Conservation (phyloP, 1,284 basidiomycete species). For the Exsudoporus floridanus region DNA sequence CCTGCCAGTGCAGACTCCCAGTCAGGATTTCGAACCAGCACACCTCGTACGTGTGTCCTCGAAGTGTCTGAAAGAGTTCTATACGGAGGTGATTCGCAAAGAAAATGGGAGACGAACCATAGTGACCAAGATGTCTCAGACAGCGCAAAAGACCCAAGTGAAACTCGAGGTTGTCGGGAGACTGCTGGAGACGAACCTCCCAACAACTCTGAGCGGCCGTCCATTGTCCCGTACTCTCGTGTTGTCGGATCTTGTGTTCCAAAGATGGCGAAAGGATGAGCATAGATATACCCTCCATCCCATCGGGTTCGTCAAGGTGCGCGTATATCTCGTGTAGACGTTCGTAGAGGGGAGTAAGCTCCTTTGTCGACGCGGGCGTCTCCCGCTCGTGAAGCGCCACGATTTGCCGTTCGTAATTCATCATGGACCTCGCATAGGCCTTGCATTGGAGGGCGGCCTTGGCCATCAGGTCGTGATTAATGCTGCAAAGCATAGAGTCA, state of each 20-base stretch:
- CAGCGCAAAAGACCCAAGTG: slow-evolving; percentile 92
- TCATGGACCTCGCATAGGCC: slow-evolving; percentile 90
- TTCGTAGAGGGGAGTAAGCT: slow-evolving; percentile 84
- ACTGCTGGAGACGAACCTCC: slow-evolving; percentile 94
- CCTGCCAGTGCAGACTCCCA: slow-evolving; percentile 82
- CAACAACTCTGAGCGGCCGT: slow-evolving; percentile 99
- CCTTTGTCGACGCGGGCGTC: slow-evolving; percentile 41
- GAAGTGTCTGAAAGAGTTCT: slow-evolving; percentile 73
- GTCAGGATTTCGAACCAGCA: slow-evolving; percentile 81
- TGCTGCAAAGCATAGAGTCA: slow-evolving; percentile 78
- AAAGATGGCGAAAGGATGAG: slow-evolving; percentile 87
- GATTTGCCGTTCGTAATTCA: slow-evolving; percentile 91
- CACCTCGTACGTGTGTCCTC: slow-evolving; percentile 92
- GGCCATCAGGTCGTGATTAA: slow-evolving; percentile 89
- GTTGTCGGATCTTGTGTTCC: slow-evolving; percentile 97
- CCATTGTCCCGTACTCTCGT: slow-evolving; percentile 97
- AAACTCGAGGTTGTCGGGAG: slow-evolving; percentile 84
- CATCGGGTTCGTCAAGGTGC: slow-evolving; percentile 95
- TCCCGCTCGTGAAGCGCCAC: slow-evolving; percentile 48
- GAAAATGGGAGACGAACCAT: slow-evolving; percentile 60
- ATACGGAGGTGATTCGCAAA: neutral
- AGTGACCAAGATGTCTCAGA: slow-evolving; percentile 93
- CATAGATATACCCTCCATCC: slow-evolving; percentile 97
- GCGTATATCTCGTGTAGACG: slow-evolving; percentile 96
- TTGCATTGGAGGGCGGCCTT: slow-evolving; percentile 93